Evolutionary conservation across 2,329 filamentous ascomycete genomes (phyloP).

Genomic region (Tolypocladium tundrense): DNA sequence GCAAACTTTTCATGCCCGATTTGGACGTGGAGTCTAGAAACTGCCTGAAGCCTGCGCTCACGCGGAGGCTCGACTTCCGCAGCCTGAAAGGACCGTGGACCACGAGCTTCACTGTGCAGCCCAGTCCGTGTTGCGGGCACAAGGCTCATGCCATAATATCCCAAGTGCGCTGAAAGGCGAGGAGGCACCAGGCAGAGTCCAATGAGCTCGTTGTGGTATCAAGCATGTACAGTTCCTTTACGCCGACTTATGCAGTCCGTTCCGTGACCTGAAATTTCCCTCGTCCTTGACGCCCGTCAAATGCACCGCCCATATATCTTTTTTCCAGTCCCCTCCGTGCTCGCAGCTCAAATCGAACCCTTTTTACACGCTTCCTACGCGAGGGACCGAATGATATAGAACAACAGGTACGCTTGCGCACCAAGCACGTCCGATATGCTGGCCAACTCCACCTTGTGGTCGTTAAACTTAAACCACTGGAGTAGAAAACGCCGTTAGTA

Average conservation of each 20-base stretch:
- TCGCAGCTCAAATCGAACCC: background rate
- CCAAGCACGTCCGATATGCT: constrained; percentile 75
- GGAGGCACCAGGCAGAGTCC: background rate
- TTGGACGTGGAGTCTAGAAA: constrained; percentile 30
- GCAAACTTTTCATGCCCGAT: constrained; percentile 60
- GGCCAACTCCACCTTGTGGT: constrained; percentile 81
- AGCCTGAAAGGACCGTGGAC: background rate
- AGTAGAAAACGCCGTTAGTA: constrained; percentile 6
- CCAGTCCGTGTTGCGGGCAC: background rate
- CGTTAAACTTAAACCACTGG: constrained; percentile 92
- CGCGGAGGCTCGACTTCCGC: background rate
- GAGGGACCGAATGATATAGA: constrained; percentile 64
- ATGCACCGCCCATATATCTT: background rate
- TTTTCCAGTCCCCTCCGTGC: background rate
- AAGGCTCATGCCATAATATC: background rate
- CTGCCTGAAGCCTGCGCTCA: background rate
- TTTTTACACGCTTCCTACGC: constrained; percentile 13
- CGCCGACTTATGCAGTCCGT: background rate
- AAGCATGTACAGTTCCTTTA: background rate
- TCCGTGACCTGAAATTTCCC: background rate
- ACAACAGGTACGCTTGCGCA: constrained; percentile 82
- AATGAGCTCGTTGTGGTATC: background rate
- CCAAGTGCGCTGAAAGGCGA: background rate
- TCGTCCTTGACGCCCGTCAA: background rate
- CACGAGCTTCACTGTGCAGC: background rate